Conservation (phyloP, 768 basidiomycete genomes). For the Filobasidium wieringae region DNA sequence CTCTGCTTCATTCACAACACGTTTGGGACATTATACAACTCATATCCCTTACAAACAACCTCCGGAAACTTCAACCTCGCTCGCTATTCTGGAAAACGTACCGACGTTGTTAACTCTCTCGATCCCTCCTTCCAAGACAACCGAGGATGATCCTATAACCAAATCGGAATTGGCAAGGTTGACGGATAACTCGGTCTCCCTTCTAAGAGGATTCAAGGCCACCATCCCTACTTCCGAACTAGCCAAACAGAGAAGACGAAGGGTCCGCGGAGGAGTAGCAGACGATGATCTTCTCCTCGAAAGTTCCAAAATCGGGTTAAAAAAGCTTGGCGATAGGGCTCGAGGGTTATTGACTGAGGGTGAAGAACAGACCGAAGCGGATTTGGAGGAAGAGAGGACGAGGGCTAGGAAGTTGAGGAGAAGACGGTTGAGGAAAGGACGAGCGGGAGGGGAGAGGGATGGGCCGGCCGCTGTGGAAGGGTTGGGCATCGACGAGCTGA, state of each 20-base stretch:
- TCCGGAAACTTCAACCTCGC: slow-evolving; percentile 12
- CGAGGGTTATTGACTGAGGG: slow-evolving; percentile 55
- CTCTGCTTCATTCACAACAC: slow-evolving; percentile 14
- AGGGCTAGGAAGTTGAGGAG: slow-evolving; percentile 45
- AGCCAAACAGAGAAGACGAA: slow-evolving; percentile 60
- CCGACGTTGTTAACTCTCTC: slow-evolving; percentile 20
- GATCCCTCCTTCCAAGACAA: neutral
- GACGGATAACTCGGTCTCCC: slow-evolving; percentile 19
- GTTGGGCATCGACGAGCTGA: slow-evolving; percentile 72
- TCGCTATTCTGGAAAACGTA: slow-evolving; percentile 36
- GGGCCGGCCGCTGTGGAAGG: slow-evolving; percentile 37
- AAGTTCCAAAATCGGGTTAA: slow-evolving; percentile 52
- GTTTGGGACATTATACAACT: slow-evolving; percentile 24
- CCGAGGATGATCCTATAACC: neutral
- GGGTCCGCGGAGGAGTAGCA: slow-evolving; percentile 48
- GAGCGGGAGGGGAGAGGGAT: slow-evolving; percentile 55
- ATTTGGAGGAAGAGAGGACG: slow-evolving; percentile 24
- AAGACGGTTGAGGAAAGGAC: neutral
- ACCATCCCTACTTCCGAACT: slow-evolving; percentile 83
- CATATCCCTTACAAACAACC: slow-evolving; percentile 8
- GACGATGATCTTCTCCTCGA: slow-evolving; percentile 26
- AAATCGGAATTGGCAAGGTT: neutral
- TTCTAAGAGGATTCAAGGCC: slow-evolving; percentile 84
- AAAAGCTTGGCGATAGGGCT: slow-evolving; percentile 64
- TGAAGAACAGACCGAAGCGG: slow-evolving; percentile 29